Conservation (phyloP, 305 asterid species). For the Rubia peregrina region DNA sequence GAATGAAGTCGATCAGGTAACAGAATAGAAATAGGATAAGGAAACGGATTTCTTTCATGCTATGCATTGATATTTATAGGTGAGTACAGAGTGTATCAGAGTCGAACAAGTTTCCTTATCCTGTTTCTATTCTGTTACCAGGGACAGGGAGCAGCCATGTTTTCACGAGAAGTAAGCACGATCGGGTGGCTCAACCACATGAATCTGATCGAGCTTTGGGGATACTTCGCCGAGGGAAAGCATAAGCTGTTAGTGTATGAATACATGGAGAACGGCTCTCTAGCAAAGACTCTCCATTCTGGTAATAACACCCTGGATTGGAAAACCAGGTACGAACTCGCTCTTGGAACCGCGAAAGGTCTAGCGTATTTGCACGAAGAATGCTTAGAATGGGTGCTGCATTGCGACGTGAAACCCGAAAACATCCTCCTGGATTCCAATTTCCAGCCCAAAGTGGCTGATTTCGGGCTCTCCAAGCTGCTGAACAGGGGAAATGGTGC, state of each 20-base stretch:
- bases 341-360: conserved; percentile 29
- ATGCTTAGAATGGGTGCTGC: conserved; percentile 34
- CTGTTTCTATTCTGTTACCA: neutral
- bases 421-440: conserved; percentile 26
- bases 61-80: too few relatives aligned
- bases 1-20: conserved; percentile 14
- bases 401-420: conserved; percentile 31
- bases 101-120: too few relatives aligned
- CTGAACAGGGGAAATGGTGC: conserved; percentile 10
- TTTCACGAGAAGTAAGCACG: conserved; percentile 28
- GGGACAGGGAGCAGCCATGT: conserved; percentile 21
- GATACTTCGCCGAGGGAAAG: conserved; percentile 24
- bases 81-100: too few relatives aligned
- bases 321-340: conserved; percentile 21
- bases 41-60: too few relatives aligned
- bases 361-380: conserved; percentile 30
- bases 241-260: conserved; percentile 28
- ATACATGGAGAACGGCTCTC: conserved; percentile 29
- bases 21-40: too few relatives aligned
- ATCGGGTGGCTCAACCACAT: conserved; percentile 32
- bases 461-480: conserved; percentile 31
- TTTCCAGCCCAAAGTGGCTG: conserved; percentile 29
- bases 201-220: conserved; percentile 28
- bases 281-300: conserved; percentile 17
- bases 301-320: conserved; percentile 19